Evolutionary conservation across 306 rosid genomes (phyloP), one percentile per base, ranked within the genome.

Genomic region (Cajanus cajan): DNA sequence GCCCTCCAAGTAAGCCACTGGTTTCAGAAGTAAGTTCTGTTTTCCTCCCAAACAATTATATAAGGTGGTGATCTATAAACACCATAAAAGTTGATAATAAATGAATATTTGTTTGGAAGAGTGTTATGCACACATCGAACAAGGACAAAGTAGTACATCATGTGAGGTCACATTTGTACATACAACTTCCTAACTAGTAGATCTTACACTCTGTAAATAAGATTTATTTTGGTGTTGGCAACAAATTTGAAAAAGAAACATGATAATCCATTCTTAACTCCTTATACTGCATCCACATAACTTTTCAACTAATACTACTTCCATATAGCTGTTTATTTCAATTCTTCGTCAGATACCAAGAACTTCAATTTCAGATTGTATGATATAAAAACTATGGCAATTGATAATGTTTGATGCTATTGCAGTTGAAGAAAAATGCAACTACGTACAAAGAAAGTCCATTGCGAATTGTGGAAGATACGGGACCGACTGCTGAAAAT

Each of bases 401-500:
- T 39, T 67, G n/a, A 21, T 15, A 59, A 57, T 24, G 54, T 6
- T 14, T 51, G 36, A 55, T 62, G 85, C 2, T 16, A 28, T 65
- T 85, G 54, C 64, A 80, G 83, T 6, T 64, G 71, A 24, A 61
- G 2, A 12, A 61, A 31, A 31, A 33, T 15, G 13, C 19, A 12
- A 2, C 14, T 0, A 61, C 0, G 6, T 31, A 61, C 13, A 61
- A 7, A 61, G 68, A 77, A 0, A 85, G 85, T 37, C 25, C 71
- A 12, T 8, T 37, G 11, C 33, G 24, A 9, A 80, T 71, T 24
- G 82, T 72, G 45, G 6, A 76, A 44, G 80, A 11, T 19, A 12
- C 76, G 77, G 82, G 80, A 47, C 73, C 77, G 13, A 9, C 1
- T 0, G 80, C 72, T 12, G 37, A 84, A 65, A 55, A 1, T 8